Evolutionary conservation across 2,329 filamentous ascomycete species (phyloP), one percentile per base, ranked within the genome.

Genomic region (Helotiales sp.): DNA sequence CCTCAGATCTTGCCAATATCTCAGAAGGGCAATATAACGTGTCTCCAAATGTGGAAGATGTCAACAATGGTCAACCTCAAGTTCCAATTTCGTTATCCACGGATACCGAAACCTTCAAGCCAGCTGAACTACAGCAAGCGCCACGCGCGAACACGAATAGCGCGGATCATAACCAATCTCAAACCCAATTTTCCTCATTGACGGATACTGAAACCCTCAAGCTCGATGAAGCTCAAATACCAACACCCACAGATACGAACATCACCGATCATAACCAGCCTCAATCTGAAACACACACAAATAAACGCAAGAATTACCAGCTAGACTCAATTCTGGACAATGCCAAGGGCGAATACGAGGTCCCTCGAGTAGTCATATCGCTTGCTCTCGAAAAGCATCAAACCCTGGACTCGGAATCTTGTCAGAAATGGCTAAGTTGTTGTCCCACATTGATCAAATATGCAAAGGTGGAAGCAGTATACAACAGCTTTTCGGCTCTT

Each of bases 341-440:
- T 3, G 13, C 25, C 10, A 31, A 19, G 3, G 36, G 30, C 8
- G 36, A 51, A 7, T 54, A 56, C 40, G 38, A 57, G 17, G 46
- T 62, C 17, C 82, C 83, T 2, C 81, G 85, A 63, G 82, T 85
- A 36, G 82, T 85, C 79, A 83, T 85, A 24, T 84, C 82, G 0
- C 69, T 85, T 4, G 81, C 82, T 0, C 72, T 85, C 1, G 82
- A 85, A 63, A 81, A 82, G 12, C 76, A 85, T 54, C 81, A 85
- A 61, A 73, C 74, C n/a, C 70, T 84, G 1, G 81, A 85, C 47
- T 72, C 85, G 17, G 77, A 80, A 55, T 80, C 81, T 9, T 85
- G 82, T 81, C 78, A 85, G 66, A 76, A 79, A 55, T 85, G 82
- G 82, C 3, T 71, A 74, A 24, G 76, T 73, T 27, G 82, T 83